phyloP scores from a whole-genome alignment of 2,329 filamentous ascomycete genomes.

The Pestalotiopsis sp. region DNA sequence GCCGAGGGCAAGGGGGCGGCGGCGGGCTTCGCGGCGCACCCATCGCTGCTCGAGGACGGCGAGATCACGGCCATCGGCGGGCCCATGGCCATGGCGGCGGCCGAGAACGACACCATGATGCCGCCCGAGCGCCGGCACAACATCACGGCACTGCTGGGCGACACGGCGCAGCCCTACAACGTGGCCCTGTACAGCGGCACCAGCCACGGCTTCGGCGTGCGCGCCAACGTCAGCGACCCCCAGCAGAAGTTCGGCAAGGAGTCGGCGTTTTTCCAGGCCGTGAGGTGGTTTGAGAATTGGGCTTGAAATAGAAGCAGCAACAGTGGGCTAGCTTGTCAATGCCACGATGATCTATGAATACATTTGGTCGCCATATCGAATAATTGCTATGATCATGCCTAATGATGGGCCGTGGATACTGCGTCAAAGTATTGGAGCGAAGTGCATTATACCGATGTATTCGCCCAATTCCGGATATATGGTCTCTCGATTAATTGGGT shows the following conservation, averaged over 20 bases:
- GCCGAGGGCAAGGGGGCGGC: slow-evolving; percentile 52
- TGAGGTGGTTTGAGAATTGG: slow-evolving; percentile 70
- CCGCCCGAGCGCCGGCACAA: slow-evolving; percentile 52
- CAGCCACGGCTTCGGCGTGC: slow-evolving; percentile 72
- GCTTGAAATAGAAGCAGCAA: slow-evolving; percentile 11
- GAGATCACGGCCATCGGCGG: slow-evolving; percentile 59
- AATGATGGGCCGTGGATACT: no score
- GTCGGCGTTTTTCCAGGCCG: slow-evolving; percentile 73
- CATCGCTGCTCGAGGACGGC: slow-evolving; percentile 57
- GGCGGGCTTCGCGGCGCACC: slow-evolving; percentile 64
- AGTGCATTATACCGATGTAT: no score
- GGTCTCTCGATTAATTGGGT: no score
- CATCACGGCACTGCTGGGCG: slow-evolving; percentile 59
- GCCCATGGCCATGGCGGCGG: slow-evolving; percentile 63
- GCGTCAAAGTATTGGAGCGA: no score
- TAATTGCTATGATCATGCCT: no score
- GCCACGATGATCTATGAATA: not conserved
- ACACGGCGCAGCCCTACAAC: slow-evolving; percentile 60
- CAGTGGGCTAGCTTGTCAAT: not conserved
- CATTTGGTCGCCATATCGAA: no score
- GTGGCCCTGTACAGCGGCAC: slow-evolving; percentile 69
- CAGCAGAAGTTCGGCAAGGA: slow-evolving; percentile 71
- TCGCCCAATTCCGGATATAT: no score
- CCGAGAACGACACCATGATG: slow-evolving; percentile 63
- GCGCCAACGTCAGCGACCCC: slow-evolving; percentile 55